phyloP scores from a whole-genome alignment of 257 asterid genomes.

The Petunia axillaris region DNA sequence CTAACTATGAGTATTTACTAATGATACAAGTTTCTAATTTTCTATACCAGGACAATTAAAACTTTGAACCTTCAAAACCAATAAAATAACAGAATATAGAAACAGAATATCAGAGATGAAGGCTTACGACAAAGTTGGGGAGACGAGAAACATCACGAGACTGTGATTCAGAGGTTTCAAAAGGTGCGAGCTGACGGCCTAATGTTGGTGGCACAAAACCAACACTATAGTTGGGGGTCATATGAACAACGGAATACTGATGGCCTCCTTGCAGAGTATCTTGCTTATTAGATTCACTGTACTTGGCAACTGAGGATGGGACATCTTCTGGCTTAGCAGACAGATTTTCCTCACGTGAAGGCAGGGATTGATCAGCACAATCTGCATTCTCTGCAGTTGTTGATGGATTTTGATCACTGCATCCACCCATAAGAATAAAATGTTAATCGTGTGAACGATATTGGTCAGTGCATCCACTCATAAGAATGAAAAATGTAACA shows the following conservation, averaged over 20 bases:
- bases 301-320: conserved; percentile 53
- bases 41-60: not conserved
- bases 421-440: not conserved
- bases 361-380: conserved; percentile 51
- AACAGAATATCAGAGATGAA: conserved; percentile 28
- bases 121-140: conserved; percentile 74
- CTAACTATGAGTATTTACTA: conserved; percentile 13
- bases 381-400: conserved; percentile 52
- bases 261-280: conserved; percentile 62
- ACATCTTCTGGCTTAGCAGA: conserved; percentile 55
- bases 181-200: conserved; percentile 55
- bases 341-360: conserved; percentile 45
- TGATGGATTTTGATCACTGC: conserved; percentile 59
- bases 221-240: conserved; percentile 60
- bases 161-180: conserved; percentile 67
- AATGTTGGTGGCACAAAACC: conserved; percentile 66
- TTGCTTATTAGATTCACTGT: conserved; percentile 54
- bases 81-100: conserved; percentile 19
- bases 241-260: conserved; percentile 52
- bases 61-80: conserved; percentile 14
- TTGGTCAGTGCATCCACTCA: not conserved
- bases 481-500: not conserved
- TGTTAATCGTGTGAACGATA: not conserved
- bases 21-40: not conserved
- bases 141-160: conserved; percentile 64